Evolutionary conservation across 2,329 filamentous ascomycete species (phyloP).

Genomic region (Pseudocercospora crystallina): DNA sequence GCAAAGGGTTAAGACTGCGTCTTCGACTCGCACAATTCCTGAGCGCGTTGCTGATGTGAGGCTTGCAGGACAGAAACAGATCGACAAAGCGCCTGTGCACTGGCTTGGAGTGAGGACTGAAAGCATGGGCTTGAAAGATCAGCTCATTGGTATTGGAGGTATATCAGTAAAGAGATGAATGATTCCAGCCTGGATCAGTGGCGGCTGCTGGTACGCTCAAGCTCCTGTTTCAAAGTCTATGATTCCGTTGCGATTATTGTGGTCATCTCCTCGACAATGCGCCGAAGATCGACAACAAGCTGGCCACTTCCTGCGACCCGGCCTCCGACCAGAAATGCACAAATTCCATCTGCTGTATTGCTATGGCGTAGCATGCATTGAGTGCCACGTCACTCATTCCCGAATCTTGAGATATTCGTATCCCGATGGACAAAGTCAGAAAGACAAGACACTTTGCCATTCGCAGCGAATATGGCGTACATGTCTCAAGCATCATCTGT

Average conservation of each 20-base stretch:
- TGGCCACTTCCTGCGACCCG: conserved; percentile 7
- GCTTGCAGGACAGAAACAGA: background rate
- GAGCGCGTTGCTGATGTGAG: background rate
- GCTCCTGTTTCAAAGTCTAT: too few relatives aligned
- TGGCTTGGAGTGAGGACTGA: conserved; percentile 9
- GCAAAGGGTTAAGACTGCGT: too few relatives aligned
- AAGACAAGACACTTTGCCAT: conserved; percentile 16
- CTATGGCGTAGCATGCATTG: conserved; percentile 10
- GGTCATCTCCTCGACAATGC: conserved; percentile 1
- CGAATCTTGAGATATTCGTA: conserved; percentile 1
- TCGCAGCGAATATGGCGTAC: conserved; percentile 13
- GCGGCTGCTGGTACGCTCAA: too few relatives aligned
- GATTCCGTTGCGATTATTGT: too few relatives aligned
- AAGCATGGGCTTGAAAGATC: conserved; percentile 3
- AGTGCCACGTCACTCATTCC: background rate
- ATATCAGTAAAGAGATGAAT: background rate
- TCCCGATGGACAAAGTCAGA: conserved; percentile 13
- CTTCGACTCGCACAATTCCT: too few relatives aligned
- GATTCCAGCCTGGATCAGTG: too few relatives aligned
- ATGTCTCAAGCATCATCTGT: conserved; percentile 6
- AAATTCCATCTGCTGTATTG: conserved; percentile 13
- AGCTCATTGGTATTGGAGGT: conserved; percentile 4
- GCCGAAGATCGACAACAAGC: conserved; percentile 1
- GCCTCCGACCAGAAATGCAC: conserved; percentile 14
- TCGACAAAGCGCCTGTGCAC: conserved; percentile 5